These are phyloP conservation scores for Balamuthia mandrillaris DNA, from an alignment of 208 protist species.

Conservation along the genomic window DNA sequence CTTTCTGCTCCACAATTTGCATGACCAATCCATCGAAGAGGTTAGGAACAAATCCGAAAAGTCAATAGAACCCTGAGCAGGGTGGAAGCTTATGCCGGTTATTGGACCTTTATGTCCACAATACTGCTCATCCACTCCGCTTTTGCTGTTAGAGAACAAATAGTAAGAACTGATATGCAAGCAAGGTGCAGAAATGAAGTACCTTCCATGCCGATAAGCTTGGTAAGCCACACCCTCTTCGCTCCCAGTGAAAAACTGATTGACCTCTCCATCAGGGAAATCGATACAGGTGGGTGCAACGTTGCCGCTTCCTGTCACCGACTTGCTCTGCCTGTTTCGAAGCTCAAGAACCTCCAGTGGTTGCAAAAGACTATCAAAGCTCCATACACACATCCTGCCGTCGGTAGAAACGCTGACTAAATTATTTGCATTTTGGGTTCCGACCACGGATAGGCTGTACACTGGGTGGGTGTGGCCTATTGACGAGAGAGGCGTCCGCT, in stretches of 20 bases:
- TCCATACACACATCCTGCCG: conserved; percentile 68
- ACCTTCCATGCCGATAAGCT: conserved; percentile 44
- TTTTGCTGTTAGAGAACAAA: neutral
- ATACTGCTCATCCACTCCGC: conserved; percentile 14
- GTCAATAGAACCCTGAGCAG: conserved; percentile 36
- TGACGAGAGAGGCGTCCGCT: conserved; percentile 51
- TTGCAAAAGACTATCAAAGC: conserved; percentile 56
- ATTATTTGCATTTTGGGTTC: conserved; percentile 64
- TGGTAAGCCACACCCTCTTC: conserved; percentile 63
- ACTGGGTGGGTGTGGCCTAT: conserved; percentile 59
- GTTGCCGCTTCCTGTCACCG: neutral
- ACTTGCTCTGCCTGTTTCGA: conserved; percentile 1
- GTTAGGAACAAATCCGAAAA: conserved; percentile 63
- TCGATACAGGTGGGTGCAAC: conserved; percentile 51
- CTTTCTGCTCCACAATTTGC: conserved; percentile 60
- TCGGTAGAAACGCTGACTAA: conserved; percentile 65
- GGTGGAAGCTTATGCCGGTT: conserved; percentile 55
- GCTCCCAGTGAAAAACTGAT: conserved; percentile 60
- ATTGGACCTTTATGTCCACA: conserved; percentile 55
- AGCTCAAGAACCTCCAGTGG: conserved; percentile 47
- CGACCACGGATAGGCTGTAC: conserved; percentile 59
- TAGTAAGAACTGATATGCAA: neutral
- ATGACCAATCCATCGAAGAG: conserved; percentile 64
- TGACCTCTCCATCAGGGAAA: conserved; percentile 61
- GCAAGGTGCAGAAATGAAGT: neutral